Evolutionary conservation across 2,329 filamentous ascomycete genomes (phyloP).

Genomic region (Trichophyton mentagrophytes): DNA sequence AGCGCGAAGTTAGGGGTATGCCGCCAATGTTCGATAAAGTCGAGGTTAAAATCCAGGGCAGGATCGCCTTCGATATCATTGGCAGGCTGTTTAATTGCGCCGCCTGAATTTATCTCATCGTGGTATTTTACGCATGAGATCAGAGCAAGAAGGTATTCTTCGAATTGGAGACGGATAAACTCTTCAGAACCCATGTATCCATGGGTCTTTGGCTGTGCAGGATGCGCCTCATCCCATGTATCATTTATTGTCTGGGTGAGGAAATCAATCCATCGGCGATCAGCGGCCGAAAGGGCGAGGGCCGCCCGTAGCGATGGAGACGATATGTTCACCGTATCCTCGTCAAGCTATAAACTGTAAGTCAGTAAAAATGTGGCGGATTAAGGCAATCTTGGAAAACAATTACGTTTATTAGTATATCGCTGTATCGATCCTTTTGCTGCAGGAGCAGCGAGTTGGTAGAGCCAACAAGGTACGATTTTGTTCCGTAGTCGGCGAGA

Average conservation of each 20-base stretch:
- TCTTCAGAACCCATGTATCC: constrained; percentile 93
- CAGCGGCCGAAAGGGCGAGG: constrained; percentile 66
- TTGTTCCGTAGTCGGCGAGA: constrained; percentile 83
- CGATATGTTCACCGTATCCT: constrained; percentile 70
- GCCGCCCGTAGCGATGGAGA: constrained; percentile 65
- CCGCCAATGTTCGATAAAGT: constrained; percentile 81
- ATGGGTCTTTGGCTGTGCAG: constrained; percentile 79
- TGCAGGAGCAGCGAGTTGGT: constrained; percentile 90
- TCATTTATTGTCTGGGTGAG: constrained; percentile 87
- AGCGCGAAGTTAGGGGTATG: constrained; percentile 83
- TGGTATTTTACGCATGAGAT: constrained; percentile 85
- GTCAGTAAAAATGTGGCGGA: not conserved
- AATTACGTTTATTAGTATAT: constrained; percentile 73
- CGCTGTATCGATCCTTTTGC: constrained; percentile 89
- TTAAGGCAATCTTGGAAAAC: not conserved
- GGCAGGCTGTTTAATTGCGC: constrained; percentile 17
- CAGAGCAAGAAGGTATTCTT: constrained; percentile 85
- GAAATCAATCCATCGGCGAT: constrained; percentile 92
- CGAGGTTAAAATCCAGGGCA: constrained; percentile 63
- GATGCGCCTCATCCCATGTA: constrained; percentile 90
- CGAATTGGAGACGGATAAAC: constrained; percentile 92
- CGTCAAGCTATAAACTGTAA: constrained; percentile 51
- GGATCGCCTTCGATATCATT: constrained; percentile 67
- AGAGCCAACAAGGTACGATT: constrained; percentile 93
- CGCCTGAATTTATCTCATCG: constrained; percentile 43